Base-by-base conservation (phyloP, 805 yeast species). In the Saturnispora besseyi region DNA sequence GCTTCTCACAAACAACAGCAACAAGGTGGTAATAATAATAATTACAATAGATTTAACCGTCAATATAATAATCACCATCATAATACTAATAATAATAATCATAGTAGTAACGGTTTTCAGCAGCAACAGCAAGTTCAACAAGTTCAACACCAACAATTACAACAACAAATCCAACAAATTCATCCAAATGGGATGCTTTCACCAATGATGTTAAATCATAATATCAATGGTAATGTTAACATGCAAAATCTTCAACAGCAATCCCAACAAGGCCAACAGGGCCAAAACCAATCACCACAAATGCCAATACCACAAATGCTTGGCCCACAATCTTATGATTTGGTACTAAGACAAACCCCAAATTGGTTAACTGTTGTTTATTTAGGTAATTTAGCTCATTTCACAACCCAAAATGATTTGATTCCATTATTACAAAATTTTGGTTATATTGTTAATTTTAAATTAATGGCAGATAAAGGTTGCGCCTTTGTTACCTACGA, bases 401-500 rank as follows among this genome's bases (percentile, higher is more conserved):
- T 73, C 63, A 81, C 87, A 28, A 78, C 83, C 46, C 88, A 85
- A 64, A 73, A 73, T 49, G 93, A 86, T 55, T 70, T 88, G 59
- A 72, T 84, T 50, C 87, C 91, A 22, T 66, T 87, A 48, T 68
- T 87, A 54, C 90, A 81, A 62, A 81, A 77, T 57, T 87, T 87
- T 63, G 96, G 96, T 5, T 86, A 72, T 65, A 84, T 88, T 61
- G 82, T 85, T 51, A 93, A 85, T 57, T 79, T 88, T 62, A 84
- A 84, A 64, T 77, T 84, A 59, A 83, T 84, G 56, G 84, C 88
- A 8, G 95, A 87, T 50, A 78, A 78, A 55, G 93, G 91, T 5
- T 88, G 91, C 69, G 95, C 96, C 10, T 89, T 88, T 70, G 91
- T 86, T 54, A 84, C 83, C 65, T 87, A 81, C 62, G 95, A 85